A percentile compares a stretch with the other conserved stretches of the same genome.
Evolutionary conservation across 2,329 filamentous ascomycete species (phyloP).

Genomic region (Ampelomyces quisqualis): DNA sequence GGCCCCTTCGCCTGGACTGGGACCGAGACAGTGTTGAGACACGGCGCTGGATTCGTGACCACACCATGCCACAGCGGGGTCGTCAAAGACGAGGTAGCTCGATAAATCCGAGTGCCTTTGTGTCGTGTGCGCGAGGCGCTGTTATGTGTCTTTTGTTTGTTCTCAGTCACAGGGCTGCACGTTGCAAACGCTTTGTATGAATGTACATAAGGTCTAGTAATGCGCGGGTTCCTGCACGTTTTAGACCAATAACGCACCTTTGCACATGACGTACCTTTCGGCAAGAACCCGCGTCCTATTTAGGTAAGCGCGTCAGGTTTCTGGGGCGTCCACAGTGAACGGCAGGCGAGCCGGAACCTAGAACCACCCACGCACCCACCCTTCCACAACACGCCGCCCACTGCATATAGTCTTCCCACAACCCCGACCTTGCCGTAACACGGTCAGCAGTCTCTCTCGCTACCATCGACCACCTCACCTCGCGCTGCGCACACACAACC

Average conservation of each 20-base stretch:
- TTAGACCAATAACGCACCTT: too few species aligned
- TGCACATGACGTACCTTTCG: background rate
- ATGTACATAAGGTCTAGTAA: background rate
- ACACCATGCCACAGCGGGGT: conserved; percentile 18
- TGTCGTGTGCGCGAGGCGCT: background rate
- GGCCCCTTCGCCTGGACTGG: conserved; percentile 6
- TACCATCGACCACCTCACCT: conserved; percentile 12
- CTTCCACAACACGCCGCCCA: conserved; percentile 13
- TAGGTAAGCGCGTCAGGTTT: background rate
- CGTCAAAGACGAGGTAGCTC: conserved; percentile 8
- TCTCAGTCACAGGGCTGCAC: background rate
- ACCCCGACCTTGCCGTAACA: background rate
- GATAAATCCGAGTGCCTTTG: conserved; percentile 11
- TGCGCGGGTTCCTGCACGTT: conserved; percentile 3
- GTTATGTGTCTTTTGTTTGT: background rate
- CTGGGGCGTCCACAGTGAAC: conserved; percentile 8
- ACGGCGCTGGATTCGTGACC: conserved; percentile 8
- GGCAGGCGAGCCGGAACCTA: conserved; percentile 9
- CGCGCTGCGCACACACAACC: conserved; percentile 11
- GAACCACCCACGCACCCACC: conserved; percentile 6
- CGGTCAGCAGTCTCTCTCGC: conserved; percentile 10
- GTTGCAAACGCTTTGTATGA: too few species aligned
- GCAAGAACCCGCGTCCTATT: conserved; percentile 3
- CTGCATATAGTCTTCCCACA: conserved; percentile 5
- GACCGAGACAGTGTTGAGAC: conserved; percentile 22